Conservation (phyloP, 495 filamentous ascomycete species). For the Extremus antarcticus region DNA sequence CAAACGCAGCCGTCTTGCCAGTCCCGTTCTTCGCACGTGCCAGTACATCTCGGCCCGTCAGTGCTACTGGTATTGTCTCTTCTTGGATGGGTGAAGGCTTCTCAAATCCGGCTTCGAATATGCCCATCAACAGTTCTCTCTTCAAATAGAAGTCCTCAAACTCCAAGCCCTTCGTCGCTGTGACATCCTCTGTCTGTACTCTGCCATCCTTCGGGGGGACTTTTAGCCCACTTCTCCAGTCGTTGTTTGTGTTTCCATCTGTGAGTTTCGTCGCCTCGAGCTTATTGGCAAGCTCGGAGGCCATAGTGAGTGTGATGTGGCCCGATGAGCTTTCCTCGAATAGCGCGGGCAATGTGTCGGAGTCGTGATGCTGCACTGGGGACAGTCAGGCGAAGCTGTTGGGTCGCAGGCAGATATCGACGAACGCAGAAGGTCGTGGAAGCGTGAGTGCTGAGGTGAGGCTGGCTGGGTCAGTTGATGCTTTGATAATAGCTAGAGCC, state of each 20-base stretch:
- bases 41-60: constrained; percentile 89
- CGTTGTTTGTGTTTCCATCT: constrained; percentile 49
- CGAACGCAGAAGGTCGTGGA: not conserved
- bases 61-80: constrained; percentile 92
- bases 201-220: constrained; percentile 72
- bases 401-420: not conserved
- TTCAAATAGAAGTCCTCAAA: constrained; percentile 96
- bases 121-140: constrained; percentile 92
- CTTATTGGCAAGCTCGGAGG: constrained; percentile 30
- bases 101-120: constrained; percentile 97
- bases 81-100: constrained; percentile 99
- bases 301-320: constrained; percentile 20
- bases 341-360: not conserved
- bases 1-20: constrained; percentile 94
- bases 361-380: not conserved
- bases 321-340: constrained; percentile 24
- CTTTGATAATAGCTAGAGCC: not conserved
- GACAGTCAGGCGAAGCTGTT: too few relatives aligned
- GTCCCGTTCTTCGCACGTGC: constrained; percentile 97
- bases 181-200: constrained; percentile 97
- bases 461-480: not conserved
- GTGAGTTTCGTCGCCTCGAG: constrained; percentile 53
- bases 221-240: constrained; percentile 73
- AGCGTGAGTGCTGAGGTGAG: not conserved
- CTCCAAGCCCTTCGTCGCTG: constrained; percentile 89